Evolutionary conservation across 352 stramenopile genomes (phyloP), one percentile per base, ranked within the genome.

Genomic region (Phytophthora boehmeriae): DNA sequence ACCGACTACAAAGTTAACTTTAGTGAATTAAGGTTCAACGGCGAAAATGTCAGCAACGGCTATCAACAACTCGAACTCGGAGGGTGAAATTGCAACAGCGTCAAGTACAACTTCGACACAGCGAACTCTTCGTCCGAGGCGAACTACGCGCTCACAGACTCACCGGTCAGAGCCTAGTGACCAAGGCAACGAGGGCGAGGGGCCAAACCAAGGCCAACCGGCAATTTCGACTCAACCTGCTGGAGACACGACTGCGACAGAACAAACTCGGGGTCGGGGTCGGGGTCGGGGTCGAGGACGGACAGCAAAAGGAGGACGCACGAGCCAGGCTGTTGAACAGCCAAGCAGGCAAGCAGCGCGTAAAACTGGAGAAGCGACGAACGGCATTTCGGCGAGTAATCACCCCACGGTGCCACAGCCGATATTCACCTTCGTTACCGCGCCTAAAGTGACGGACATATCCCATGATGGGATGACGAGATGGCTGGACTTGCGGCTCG

Each of bases 341-440:
- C 35, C 35, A 9, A 9, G 35, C 35, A 16, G 16, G 14, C 13
- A 17, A 42, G 35, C 35, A 20, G 35, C 6, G 6, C 16, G 35
- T 6, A 9, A 42, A 42, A 42, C 35, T 17, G 35, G 35, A 20
- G 35, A 42, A n/a, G 35, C 35, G 13, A 42, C 35, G 35, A 42
- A 42, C 13, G 35, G 35, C 35, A 42, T 42, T 13, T 13, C 35
- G 35, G 6, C 14, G 5, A 17, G 35, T 4, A 42, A 17, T 16
- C 14, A 42, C 35, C 35, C 35, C 8, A 42, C 19, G 36, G 46
- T 54, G 46, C 46, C 46, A 5, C 46, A 54, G 28, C 46, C 46
- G 11, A 54, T 54, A 8, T 54, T 39, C 46, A 54, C 46, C 23
- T 54, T 54, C 32, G 27, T 54, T 13, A 54, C 23, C 8, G 46